These are phyloP conservation scores for Microcyclospora pomicola DNA, from an alignment of 2,329 filamentous ascomycete species.

Conservation along the genomic window DNA sequence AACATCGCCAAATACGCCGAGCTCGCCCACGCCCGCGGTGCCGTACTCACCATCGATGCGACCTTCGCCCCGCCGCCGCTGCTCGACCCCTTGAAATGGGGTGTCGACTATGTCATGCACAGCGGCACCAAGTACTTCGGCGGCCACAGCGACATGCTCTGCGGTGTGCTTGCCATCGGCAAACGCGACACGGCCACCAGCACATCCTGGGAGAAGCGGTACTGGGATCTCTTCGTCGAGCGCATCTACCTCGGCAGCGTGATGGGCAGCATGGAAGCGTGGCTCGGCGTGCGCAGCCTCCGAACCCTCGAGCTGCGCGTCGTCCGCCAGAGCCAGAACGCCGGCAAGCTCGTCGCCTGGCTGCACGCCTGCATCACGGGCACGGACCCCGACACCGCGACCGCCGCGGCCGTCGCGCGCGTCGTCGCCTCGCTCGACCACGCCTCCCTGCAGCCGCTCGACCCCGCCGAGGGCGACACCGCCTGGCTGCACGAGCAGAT, in stretches of 20 bases:
- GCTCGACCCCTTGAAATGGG: constrained; percentile 68
- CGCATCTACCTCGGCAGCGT: constrained; percentile 66
- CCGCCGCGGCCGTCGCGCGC: constrained; percentile 29
- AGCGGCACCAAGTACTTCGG: constrained; percentile 92
- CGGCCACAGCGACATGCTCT: constrained; percentile 86
- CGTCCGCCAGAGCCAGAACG: constrained; percentile 57
- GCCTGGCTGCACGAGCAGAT: constrained; percentile 73
- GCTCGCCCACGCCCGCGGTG: constrained; percentile 57
- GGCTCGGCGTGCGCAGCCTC: constrained; percentile 77
- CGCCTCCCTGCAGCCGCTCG: constrained; percentile 55
- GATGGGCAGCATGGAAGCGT: constrained; percentile 81
- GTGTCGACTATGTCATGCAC: constrained; percentile 82
- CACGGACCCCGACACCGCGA: background rate
- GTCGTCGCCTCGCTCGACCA: constrained; percentile 54
- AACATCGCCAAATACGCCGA: constrained; percentile 58
- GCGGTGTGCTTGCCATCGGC: constrained; percentile 62
- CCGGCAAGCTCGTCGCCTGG: constrained; percentile 58
- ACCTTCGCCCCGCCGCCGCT: constrained; percentile 88
- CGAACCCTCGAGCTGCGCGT: constrained; percentile 78
- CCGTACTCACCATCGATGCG: constrained; percentile 69
- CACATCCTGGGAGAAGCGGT: constrained; percentile 34
- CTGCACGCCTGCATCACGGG: constrained; percentile 37
- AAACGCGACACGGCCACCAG: constrained; percentile 12
- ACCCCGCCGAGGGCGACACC: constrained; percentile 36
- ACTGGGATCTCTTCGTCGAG: constrained; percentile 49